Evolutionary conservation across 1,284 basidiomycete genomes (phyloP).

Genomic region (Porogramme epimiltina): DNA sequence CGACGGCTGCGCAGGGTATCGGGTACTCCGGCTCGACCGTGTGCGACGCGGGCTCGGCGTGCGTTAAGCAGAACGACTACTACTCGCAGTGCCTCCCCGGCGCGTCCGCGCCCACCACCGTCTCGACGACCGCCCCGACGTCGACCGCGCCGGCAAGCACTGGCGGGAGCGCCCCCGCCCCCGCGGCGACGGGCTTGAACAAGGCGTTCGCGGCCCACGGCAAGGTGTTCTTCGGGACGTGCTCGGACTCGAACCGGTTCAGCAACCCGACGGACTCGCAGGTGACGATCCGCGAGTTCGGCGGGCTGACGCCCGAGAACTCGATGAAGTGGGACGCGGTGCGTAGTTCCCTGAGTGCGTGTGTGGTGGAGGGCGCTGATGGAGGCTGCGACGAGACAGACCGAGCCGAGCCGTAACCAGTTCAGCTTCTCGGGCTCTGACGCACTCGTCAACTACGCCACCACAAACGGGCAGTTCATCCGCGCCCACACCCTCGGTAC

Average conservation of each 20-base stretch:
- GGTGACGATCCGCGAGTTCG: slow-evolving; percentile 35
- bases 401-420: slow-evolving; percentile 28
- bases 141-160: slow-evolving; percentile 11
- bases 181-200: slow-evolving; percentile 24
- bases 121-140: slow-evolving; percentile 11
- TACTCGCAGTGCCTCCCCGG: slow-evolving; percentile 30
- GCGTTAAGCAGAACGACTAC: slow-evolving; percentile 23
- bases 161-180: not conserved
- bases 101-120: slow-evolving; percentile 8
- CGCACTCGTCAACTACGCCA: slow-evolving; percentile 47
- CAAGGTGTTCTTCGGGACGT: slow-evolving; percentile 32
- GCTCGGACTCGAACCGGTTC: slow-evolving; percentile 30
- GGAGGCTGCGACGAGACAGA: not conserved
- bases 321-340: slow-evolving; percentile 42
- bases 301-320: slow-evolving; percentile 39
- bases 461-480: slow-evolving; percentile 45
- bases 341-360: slow-evolving; percentile 3
- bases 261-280: slow-evolving; percentile 29
- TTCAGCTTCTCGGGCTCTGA: slow-evolving; percentile 45
- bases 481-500: slow-evolving; percentile 47
- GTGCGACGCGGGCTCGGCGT: slow-evolving; percentile 24
- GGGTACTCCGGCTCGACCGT: slow-evolving; percentile 24
- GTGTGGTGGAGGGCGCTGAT: too few relatives aligned
- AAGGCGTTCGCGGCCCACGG: slow-evolving; percentile 28
- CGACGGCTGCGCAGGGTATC: slow-evolving; percentile 14